Base-by-base conservation (phyloP, 2,329 filamentous ascomycete genomes). In the Hymenotorrendiella dingleyae region DNA sequence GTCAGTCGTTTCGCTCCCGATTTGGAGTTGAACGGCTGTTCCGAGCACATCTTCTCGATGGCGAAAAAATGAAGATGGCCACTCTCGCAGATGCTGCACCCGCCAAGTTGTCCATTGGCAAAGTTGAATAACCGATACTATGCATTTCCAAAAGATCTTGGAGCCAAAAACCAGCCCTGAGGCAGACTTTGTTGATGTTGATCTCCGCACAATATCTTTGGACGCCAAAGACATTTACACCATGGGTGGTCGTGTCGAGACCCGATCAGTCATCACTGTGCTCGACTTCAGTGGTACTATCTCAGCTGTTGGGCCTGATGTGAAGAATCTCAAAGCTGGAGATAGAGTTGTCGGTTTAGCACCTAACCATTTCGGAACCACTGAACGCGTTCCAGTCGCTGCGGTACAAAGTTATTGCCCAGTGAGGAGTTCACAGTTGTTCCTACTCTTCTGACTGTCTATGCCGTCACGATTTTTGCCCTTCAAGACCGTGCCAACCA, bases 371-470 rank as follows among this genome's bases (percentile, higher is more conserved):
- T 35, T 35, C 19, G 16, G 5, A 9, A 20, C 33, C 8, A 8
- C 9, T 9, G 33, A 35, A 14, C 11, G 11, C 14, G 33, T 35
- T 5, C 33, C 33, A 35, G 33, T 27, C n/a, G 7, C 7, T 27
- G 24, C 24, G n/a, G 8, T 27, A 8, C 8, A 27, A 64, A 64
- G 42, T 63, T 68, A 8, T 69, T 71, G 1, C 62, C 66, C 11
- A 55, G 54, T 19, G 20, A 72, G 14, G 67, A 51, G 39, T 62
- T 68, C 43, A 65, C 65, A 40, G 62, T 73, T 36, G 70, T 66
- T 0, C 64, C 70, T 0, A 43, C 42, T 34, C 33, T 50, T 10
- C 38, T 45, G 2, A 14, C 11, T 33, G 38, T 38, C 11, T 46
- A 26, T 20, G 19, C 19, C 16, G 42, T 38, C 22, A 38, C 28